Percentiles rank a stretch among this genome's conserved stretches.
Evolutionary conservation across 2,329 filamentous ascomycete genomes (phyloP).

Genomic region (Thelonectria discophora): DNA sequence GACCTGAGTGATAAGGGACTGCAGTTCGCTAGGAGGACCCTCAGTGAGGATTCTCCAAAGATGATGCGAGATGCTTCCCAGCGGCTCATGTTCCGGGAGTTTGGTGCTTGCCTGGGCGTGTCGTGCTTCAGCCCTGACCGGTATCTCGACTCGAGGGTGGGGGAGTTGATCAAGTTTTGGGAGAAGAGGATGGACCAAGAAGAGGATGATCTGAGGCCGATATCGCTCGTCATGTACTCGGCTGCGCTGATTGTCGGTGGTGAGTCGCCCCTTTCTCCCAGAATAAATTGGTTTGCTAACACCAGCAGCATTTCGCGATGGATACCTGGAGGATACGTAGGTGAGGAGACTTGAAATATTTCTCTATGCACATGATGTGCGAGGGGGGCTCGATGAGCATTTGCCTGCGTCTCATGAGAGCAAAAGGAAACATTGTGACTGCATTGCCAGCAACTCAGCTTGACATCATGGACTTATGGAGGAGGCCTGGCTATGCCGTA

Average conservation of each 20-base stretch:
- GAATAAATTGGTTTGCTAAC: no score
- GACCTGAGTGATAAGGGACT: slow-evolving; percentile 46
- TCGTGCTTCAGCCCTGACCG: slow-evolving; percentile 50
- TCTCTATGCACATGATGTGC: no score
- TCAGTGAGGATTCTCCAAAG: slow-evolving; percentile 33
- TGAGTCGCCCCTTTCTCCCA: slow-evolving; percentile 45
- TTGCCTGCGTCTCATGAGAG: no score
- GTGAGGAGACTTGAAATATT: no score
- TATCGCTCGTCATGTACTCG: slow-evolving; percentile 66
- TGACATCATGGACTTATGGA: no score
- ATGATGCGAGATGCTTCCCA: slow-evolving; percentile 36
- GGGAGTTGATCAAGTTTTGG: slow-evolving; percentile 48
- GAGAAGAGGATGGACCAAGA: slow-evolving; percentile 46
- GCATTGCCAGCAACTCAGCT: no score
- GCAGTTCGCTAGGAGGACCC: slow-evolving; percentile 34
- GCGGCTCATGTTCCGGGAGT: slow-evolving; percentile 63
- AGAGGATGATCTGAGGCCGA: slow-evolving; percentile 57
- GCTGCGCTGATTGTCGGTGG: slow-evolving; percentile 63
- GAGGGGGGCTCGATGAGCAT: no score
- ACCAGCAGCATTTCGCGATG: no score
- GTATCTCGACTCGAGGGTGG: slow-evolving; percentile 38
- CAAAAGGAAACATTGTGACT: no score
- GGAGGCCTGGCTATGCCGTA: no score
- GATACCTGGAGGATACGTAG: no score
- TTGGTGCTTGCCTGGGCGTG: slow-evolving; percentile 61